Base-by-base conservation (phyloP, 345 rosid genomes). In the Physaria fendleri region DNA sequence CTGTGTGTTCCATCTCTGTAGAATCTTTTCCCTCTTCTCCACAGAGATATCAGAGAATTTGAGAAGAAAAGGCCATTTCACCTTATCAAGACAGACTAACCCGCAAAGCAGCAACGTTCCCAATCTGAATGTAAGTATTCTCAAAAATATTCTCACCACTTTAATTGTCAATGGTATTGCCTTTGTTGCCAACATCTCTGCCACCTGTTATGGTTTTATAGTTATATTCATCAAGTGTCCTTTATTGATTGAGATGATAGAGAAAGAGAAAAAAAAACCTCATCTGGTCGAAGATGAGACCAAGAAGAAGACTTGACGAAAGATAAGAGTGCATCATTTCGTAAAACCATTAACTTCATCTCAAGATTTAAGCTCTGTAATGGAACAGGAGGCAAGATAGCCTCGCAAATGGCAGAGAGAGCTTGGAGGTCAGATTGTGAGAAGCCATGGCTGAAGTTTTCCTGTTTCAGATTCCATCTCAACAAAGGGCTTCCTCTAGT, bases 91-190 rank as follows among this genome's bases (percentile, higher is more conserved):
- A 75, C 82, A 78, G 25, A 62, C 32, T 5, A 62, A 68, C 52
- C 95, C 93, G 49, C 93, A 85, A 6, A 87, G 85, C 74, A 90
- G 42, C 48, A 90, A 44, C 3, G 95, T 81, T 20, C 90, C 93
- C 56, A 85, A 22, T 65, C 88, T 79, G 68, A 64, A 87, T 11
- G 90, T 81, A 6, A 90, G 76, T 46, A 81, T 2, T 64, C 58
- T 78, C 77, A 90, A 35, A 29, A 70, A 66, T 30, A 77, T 25
- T 13, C 73, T 66, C 69, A 76, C 80, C 7, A 81, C 0, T 15
- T 20, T 52, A 30, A 85, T 65, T 15, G 68, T 81, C 47, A 60
- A 49, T 34, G 74, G 75, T 25, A 51, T 44, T 14, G 78, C 76
- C 75, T 78, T 81, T 33, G 65, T 73, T 45, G 57, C 83, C 70